phyloP scores from a whole-genome alignment of 768 basidiomycete species.

The Mycena maculata region DNA sequence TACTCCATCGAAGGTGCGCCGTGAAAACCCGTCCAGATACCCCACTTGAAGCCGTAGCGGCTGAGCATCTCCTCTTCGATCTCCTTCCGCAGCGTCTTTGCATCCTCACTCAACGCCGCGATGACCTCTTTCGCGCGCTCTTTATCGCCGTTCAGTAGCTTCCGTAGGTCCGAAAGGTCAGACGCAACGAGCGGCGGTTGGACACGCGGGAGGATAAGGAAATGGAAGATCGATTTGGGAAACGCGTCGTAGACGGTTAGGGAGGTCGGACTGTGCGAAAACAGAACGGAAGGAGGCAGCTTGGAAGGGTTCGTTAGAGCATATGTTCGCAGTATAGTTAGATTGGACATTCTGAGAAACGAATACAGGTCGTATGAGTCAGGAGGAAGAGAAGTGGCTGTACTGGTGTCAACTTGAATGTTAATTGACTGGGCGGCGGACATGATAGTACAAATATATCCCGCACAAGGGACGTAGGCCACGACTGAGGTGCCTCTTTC shows the following conservation, averaged over 20 bases:
- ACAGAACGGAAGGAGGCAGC: constrained; percentile 71
- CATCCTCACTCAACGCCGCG: constrained; percentile 63
- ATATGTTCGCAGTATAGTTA: constrained; percentile 71
- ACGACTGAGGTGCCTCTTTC: too few species aligned
- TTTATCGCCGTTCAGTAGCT: constrained; percentile 67
- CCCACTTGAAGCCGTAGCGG: constrained; percentile 81
- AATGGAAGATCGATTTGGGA: constrained; percentile 89
- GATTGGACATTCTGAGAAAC: constrained; percentile 48
- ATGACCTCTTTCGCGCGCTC: constrained; percentile 66
- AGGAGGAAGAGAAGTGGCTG: too few species aligned
- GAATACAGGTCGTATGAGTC: too few species aligned
- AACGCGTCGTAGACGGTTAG: constrained; percentile 80
- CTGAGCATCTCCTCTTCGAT: constrained; percentile 85
- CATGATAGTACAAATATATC: too few species aligned
- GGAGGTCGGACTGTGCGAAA: constrained; percentile 63
- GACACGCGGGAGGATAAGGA: constrained; percentile 82
- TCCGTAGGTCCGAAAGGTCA: constrained; percentile 65
- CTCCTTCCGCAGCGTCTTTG: constrained; percentile 63
- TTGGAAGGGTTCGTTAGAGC: constrained; percentile 62
- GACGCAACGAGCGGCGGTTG: constrained; percentile 43
- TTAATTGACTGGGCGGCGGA: too few species aligned
- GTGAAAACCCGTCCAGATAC: constrained; percentile 87
- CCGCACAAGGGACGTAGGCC: too few species aligned
- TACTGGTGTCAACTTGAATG: too few species aligned
- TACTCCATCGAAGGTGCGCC: constrained; percentile 88